phyloP scores from a whole-genome alignment of 2,329 filamentous ascomycete genomes.

The Neofusicoccum kwambonambiense region DNA sequence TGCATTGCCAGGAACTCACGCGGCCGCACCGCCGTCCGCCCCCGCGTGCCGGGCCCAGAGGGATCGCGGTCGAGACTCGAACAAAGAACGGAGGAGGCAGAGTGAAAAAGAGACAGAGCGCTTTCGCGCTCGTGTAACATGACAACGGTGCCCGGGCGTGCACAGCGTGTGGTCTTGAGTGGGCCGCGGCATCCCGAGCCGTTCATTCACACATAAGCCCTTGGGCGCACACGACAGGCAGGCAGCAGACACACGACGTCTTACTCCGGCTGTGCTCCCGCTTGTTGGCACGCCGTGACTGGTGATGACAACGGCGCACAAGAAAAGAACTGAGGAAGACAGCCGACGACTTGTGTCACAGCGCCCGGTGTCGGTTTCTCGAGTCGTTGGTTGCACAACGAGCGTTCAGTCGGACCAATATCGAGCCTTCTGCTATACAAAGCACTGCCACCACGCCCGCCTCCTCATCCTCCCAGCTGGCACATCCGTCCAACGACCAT shows the following conservation, averaged over 20 bases:
- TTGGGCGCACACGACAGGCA: not conserved
- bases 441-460: not conserved
- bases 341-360: not conserved
- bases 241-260: not conserved
- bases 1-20: not conserved
- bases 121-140: constrained; percentile 6
- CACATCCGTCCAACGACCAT: not conserved
- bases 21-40: not conserved
- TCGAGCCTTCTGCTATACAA: constrained; percentile 11
- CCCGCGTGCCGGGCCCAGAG: not conserved
- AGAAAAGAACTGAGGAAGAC: not conserved
- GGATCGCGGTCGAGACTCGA: not conserved
- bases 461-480: not conserved
- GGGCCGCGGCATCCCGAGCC: not conserved
- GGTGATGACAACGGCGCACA: constrained; percentile 6
- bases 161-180: not conserved
- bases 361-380: not conserved
- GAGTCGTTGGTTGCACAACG: not conserved
- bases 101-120: constrained; percentile 15
- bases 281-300: not conserved
- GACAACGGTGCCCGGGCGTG: not conserved
- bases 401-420: constrained; percentile 1
- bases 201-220: constrained; percentile 5
- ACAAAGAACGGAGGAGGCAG: not conserved
- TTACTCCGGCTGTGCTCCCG: not conserved